Base-by-base conservation (phyloP, 1,284 basidiomycete genomes). In the Entoloma clypeatum region DNA sequence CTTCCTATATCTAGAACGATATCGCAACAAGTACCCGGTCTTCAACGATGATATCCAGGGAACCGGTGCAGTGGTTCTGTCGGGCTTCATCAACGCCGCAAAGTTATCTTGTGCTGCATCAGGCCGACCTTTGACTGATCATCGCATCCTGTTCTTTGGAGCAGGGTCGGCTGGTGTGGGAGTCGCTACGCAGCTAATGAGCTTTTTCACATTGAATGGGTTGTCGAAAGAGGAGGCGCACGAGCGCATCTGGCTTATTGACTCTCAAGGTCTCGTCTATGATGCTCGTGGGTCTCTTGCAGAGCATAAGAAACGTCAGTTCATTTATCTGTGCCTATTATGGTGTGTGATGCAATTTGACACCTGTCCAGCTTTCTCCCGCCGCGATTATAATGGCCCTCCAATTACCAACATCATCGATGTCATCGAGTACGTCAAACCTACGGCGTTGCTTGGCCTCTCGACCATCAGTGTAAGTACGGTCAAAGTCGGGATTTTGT, bases 1-100 rank as follows among this genome's bases (percentile, higher is more conserved):
- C 0, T 94, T 93, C 68, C 67, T 75, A 42, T 92, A 90, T 64
- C 79, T 94, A 26, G 74, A 81, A 19, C 69, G 77, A 35, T 92
- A 86, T 68, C 77, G 86, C 43, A 60, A 81, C 48, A 71, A 78
- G 43, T 88, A 89, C 63, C 79, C 84, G 21, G 72, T 90, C 36
- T 94, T 94, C 73, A 96, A 97, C 62, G 92, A 95, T 55, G 91
- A 93, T 59, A 86, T 87, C 50, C 84, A 88, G 57, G 89, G 91
- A 30, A 94, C 92, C 1, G 92, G 91, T 18, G 88, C 88, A 24
- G 93, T 97, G 51, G 87, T 96, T 33, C 80, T 97, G 31, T 87
- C 84, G 27, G 93, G 93, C 8, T 89, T 96, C 69, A 65, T 93
- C 55, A 91, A 91, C 53, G 93, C 93, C 18, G 91, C 92, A 27